These are phyloP conservation scores for Peronospora destructor DNA, from an alignment of 352 stramenopile genomes.

Conservation along the genomic window DNA sequence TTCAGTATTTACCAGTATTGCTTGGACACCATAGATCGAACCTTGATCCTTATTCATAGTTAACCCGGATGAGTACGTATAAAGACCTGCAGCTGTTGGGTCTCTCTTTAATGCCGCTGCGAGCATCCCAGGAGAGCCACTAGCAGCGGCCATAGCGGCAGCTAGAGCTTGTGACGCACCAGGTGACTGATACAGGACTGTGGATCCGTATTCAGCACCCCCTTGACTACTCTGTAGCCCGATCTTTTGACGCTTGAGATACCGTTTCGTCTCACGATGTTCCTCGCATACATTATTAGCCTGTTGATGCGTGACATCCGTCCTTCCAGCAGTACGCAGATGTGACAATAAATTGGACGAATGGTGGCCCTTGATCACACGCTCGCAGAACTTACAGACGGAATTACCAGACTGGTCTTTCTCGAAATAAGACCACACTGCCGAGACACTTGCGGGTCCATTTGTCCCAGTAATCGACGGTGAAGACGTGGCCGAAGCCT, in stretches of 20 bases:
- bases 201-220: slow-evolving; percentile 34
- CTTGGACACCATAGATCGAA: slow-evolving; percentile 18
- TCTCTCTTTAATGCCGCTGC: slow-evolving; percentile 28
- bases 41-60: slow-evolving; percentile 41
- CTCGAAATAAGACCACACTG: slow-evolving; percentile 81
- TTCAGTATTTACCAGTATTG: slow-evolving; percentile 40
- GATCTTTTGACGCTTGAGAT: slow-evolving; percentile 71
- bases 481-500: slow-evolving; percentile 6
- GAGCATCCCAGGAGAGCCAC: slow-evolving; percentile 25
- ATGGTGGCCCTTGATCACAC: slow-evolving; percentile 82
- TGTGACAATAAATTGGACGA: slow-evolving; percentile 79
- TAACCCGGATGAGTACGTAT: slow-evolving; percentile 16
- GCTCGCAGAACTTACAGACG: slow-evolving; percentile 79
- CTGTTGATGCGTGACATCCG: slow-evolving; percentile 63
- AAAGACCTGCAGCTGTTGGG: slow-evolving; percentile 7
- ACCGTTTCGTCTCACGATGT: slow-evolving; percentile 71
- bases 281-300: slow-evolving; percentile 71
- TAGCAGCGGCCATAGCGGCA: slow-evolving; percentile 36
- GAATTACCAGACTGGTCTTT: slow-evolving; percentile 72
- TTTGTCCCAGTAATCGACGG: slow-evolving; percentile 8
- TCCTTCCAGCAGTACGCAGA: slow-evolving; percentile 63
- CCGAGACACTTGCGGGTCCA: slow-evolving; percentile 55
- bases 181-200: slow-evolving; percentile 36
- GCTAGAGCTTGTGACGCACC: slow-evolving; percentile 31
- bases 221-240: slow-evolving; percentile 28